Evolutionary conservation across 2,329 filamentous ascomycete species (phyloP), one percentile per base, ranked within the genome.

Genomic region (Exophiala phaeomuriformis): DNA sequence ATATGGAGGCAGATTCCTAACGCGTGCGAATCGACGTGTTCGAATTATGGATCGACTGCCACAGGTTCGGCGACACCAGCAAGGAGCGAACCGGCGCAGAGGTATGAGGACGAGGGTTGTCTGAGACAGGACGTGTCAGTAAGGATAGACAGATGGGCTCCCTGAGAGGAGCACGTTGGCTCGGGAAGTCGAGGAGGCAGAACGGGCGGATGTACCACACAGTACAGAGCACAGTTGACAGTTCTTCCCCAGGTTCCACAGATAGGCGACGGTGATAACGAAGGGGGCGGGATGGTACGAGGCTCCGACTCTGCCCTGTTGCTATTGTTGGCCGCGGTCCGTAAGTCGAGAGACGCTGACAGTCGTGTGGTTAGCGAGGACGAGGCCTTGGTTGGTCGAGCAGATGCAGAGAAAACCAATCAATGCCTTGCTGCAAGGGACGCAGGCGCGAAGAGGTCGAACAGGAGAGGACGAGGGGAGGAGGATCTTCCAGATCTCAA

Each of bases 321-420:
- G 46, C 57, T 59, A 57, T 59, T 57, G 57, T 59, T 59, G 57
- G 57, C 39, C 39, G 39, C 9, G 6, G 12, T 28, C 27, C 9
- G 27, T 10, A 27, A 41, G 3, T 41, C 19, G 39, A 41, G 39
- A 41, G 39, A 41, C 39, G 39, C 39, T 41, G 12, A 27, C 19
- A 41, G 39, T 41, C 39, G 6, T 4, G 39, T 41, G 39, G 12
- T 41, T 5, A 27, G 28, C 41, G 42, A 37, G 43, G 46, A 48
- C 41, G 9, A 9, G 5, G 32, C 40, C 51, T 45, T 59, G 57
- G 54, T 59, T 59, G 57, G 57, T 56, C 30, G 57, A 49, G 8
- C 45, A 28, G 49, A 52, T 57, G 57, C 51, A 53, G 52, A 55
- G 53, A 51, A 48, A 55, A 35, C 57, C 57, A 59, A 59, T 59